Percentiles rank a stretch among this genome's conserved stretches.
Evolutionary conservation across 345 rosid species (phyloP).

Genomic region (Aegle marmelos): DNA sequence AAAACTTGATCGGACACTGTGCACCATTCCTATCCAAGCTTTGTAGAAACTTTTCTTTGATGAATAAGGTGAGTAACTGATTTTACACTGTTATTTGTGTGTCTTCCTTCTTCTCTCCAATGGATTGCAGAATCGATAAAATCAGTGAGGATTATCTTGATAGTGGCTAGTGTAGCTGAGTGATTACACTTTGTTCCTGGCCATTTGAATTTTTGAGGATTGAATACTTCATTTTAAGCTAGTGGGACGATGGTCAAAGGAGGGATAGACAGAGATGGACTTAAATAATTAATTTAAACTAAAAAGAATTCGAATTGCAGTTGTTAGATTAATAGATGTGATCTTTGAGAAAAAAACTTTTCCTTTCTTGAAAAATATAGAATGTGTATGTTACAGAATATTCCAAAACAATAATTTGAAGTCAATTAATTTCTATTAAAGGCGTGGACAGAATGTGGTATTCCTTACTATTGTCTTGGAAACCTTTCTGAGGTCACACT

Average conservation of each 20-base stretch:
- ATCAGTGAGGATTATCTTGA: background rate
- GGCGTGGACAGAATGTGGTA: background rate
- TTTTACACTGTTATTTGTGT: slow-evolving; percentile 3
- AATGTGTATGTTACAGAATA: background rate
- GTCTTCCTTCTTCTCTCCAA: background rate
- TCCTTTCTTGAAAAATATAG: background rate
- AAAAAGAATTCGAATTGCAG: background rate
- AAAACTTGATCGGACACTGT: slow-evolving; percentile 75
- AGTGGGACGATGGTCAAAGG: background rate
- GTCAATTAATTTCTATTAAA: background rate
- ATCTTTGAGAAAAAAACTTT: background rate
- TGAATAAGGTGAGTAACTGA: slow-evolving; percentile 67
- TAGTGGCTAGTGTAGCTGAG: background rate
- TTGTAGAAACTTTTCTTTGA: slow-evolving; percentile 75
- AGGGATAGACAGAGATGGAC: background rate
- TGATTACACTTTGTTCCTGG: background rate
- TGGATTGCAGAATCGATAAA: background rate
- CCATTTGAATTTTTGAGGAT: background rate
- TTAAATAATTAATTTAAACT: background rate
- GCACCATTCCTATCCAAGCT: slow-evolving; percentile 87
- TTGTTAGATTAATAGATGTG: background rate
- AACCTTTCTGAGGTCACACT: background rate
- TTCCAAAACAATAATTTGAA: background rate
- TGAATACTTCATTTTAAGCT: background rate
- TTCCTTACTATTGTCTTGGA: background rate